Percentiles rank a stretch among this genome's conserved stretches.
phyloP scores from a whole-genome alignment of 768 basidiomycete genomes.

The Naganishia onofrii region DNA sequence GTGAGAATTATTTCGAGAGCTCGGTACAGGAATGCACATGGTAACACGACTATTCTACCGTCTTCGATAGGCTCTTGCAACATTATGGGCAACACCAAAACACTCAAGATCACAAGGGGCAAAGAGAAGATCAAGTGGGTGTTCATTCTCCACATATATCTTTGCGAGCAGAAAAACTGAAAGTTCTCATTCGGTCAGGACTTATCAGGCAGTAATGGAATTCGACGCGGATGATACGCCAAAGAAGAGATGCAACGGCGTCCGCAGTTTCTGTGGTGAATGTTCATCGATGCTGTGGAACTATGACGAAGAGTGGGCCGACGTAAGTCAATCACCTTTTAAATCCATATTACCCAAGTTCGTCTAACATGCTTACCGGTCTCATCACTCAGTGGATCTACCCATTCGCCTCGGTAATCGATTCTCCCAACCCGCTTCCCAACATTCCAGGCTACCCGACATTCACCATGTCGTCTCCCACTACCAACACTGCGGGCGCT shows the following conservation, averaged over 20 bases:
- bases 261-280: slow-evolving; percentile 45
- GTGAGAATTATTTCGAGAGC: slow-evolving; percentile 33
- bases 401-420: slow-evolving; percentile 50
- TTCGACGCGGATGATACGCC: slow-evolving; percentile 42
- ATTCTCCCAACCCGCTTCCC: slow-evolving; percentile 46
- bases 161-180: background rate
- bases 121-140: slow-evolving; percentile 49
- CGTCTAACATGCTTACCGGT: background rate
- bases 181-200: slow-evolving; percentile 27
- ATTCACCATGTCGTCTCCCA: background rate
- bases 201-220: slow-evolving; percentile 40
- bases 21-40: background rate
- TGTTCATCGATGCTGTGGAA: slow-evolving; percentile 51
- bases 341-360: background rate
- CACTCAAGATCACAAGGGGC: slow-evolving; percentile 44
- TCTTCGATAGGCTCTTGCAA: slow-evolving; percentile 31
- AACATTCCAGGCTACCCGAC: slow-evolving; percentile 33
- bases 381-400: slow-evolving; percentile 47
- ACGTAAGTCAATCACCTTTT: slow-evolving; percentile 34
- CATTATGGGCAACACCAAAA: slow-evolving; percentile 49
- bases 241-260: slow-evolving; percentile 35
- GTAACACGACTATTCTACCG: background rate
- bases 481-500: background rate
- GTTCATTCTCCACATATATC: background rate
- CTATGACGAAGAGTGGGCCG: slow-evolving; percentile 46